Evolutionary conservation across 106 monocot genomes (phyloP), one percentile per base, ranked within the genome.

Genomic region (Acorus calamus): DNA sequence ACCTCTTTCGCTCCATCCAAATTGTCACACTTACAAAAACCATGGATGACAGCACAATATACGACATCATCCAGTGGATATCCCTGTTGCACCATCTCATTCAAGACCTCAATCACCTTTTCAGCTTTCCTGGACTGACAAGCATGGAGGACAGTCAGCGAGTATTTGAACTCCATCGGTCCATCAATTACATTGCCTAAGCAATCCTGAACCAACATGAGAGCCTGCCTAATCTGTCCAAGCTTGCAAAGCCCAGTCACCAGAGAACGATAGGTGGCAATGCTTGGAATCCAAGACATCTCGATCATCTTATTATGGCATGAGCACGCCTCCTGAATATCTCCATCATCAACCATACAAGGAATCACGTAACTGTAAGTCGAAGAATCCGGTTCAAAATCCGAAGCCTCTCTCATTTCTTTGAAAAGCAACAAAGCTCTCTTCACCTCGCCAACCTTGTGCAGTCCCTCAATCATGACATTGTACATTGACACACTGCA

Each of bases 101-200:
- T 65, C 59, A 98, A 53, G 50, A 86, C 70, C 57, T 59, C 74
- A 4, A 90, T 57, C 46, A 98, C 96, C 67, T 79, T 88, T 59
- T 85, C 86, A 43, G 86, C 81, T 11, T 65, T 73, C 42, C 79
- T 69, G 2, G 72, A 74, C 72, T 72, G 78, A 56, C 91, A 88
- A 2, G 68, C 80, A 72, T 81, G 75, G 8, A 92, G 70, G 68
- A 88, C 60, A 46, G 84, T 79, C 74, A 98, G 57, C 6, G 88
- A 67, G 70, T 92, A 98, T 63, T 98, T 98, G 66, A 98, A 98
- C 46, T 91, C 96, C 73, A 80, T 73, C 3, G 96, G 96, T 12
- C 91, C 96, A 66, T 52, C 79, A 46, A 74, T 70, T 7, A 92
- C 80, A 79, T 77, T 98, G 8, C 84, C 91, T 59, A 98, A 73